Conservation (phyloP, 768 basidiomycete species). For the Galerina marginata region DNA sequence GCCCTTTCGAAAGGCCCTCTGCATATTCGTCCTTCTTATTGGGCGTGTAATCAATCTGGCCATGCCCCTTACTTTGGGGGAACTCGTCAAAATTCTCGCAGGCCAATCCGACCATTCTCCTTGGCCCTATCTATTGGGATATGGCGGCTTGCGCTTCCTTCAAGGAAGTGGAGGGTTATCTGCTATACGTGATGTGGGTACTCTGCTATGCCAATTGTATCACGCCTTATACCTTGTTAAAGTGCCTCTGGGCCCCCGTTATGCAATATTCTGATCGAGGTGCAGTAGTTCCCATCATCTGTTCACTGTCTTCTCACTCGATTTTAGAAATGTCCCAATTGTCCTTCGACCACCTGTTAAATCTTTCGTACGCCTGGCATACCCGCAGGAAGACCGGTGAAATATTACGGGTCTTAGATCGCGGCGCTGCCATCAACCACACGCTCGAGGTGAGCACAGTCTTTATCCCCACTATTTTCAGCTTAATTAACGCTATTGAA, state of each 20-base stretch:
- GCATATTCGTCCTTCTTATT: slow-evolving; percentile 70
- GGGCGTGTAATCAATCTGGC: slow-evolving; percentile 80
- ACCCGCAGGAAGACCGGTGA: slow-evolving; percentile 86
- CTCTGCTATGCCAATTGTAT: background rate
- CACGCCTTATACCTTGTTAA: background rate
- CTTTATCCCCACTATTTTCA: background rate
- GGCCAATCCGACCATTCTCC: slow-evolving; percentile 50
- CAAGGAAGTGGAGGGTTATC: slow-evolving; percentile 78
- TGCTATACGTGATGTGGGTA: slow-evolving; percentile 63
- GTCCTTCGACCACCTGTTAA: slow-evolving; percentile 86
- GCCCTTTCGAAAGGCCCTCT: slow-evolving; percentile 52
- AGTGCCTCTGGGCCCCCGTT: slow-evolving; percentile 85
- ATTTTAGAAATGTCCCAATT: slow-evolving; percentile 80
- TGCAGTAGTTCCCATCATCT: slow-evolving; percentile 25
- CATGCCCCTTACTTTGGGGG: slow-evolving; percentile 73
- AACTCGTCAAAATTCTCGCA: slow-evolving; percentile 64
- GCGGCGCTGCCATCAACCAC: slow-evolving; percentile 87
- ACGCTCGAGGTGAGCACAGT: slow-evolving; percentile 61
- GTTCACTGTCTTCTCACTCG: background rate
- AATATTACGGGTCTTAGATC: slow-evolving; percentile 79
- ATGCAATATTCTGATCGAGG: slow-evolving; percentile 87
- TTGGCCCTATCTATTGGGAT: slow-evolving; percentile 74
- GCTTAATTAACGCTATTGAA: slow-evolving; percentile 30
- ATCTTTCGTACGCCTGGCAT: slow-evolving; percentile 85
- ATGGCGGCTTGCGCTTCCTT: slow-evolving; percentile 73